Evolutionary conservation across 2,329 filamentous ascomycete genomes (phyloP).

Genomic region (Stemphylium vesicarium): DNA sequence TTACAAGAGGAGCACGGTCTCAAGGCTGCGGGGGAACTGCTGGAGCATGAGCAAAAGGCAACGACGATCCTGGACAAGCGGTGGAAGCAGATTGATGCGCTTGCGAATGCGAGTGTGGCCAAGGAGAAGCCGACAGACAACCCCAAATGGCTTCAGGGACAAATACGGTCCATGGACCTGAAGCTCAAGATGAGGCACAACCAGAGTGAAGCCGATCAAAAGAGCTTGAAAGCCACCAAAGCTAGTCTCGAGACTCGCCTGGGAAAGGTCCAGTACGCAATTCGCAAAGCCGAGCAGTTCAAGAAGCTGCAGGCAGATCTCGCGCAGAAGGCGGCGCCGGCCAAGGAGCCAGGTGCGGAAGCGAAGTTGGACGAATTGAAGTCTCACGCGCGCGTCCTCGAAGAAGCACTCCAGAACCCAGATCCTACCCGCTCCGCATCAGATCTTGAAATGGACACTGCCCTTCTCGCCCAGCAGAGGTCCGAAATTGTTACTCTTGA

Average conservation of each 20-base stretch:
- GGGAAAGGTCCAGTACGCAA: constrained; percentile 29
- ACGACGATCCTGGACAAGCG: constrained; percentile 26
- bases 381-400: constrained; percentile 12
- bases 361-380: constrained; percentile 24
- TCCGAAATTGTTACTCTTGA: constrained; percentile 28
- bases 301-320: constrained; percentile 26
- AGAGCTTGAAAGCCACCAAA: constrained; percentile 29
- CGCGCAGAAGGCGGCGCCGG: constrained; percentile 20
- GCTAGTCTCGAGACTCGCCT: constrained; percentile 32
- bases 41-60: constrained; percentile 24
- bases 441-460: constrained; percentile 18
- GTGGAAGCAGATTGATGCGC: constrained; percentile 32
- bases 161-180: constrained; percentile 28
- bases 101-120: constrained; percentile 24
- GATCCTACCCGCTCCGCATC: constrained; percentile 18
- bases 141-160: constrained; percentile 34
- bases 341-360: constrained; percentile 29
- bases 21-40: constrained; percentile 22
- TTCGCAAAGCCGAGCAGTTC: constrained; percentile 33
- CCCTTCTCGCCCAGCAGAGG: constrained; percentile 16
- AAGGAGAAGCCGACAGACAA: constrained; percentile 25
- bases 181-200: constrained; percentile 37
- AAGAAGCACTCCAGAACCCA: constrained; percentile 22
- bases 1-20: constrained; percentile 53
- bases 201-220: constrained; percentile 34